phyloP scores from a whole-genome alignment of 2,329 filamentous ascomycete species.

The Sporothrix pseudoabietina region DNA sequence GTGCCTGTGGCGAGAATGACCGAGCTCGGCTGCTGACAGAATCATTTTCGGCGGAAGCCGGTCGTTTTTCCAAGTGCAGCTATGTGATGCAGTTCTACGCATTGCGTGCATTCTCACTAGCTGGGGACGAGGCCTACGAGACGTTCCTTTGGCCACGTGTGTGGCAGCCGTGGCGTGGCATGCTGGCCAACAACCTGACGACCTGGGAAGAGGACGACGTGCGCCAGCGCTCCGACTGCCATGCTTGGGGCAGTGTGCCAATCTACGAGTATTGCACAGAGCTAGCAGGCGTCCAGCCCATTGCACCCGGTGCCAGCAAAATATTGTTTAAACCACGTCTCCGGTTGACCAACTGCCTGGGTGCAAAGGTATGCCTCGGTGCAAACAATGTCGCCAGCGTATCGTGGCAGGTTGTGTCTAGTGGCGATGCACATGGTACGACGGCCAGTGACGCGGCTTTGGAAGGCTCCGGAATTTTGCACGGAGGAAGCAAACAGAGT shows the following conservation, averaged over 20 bases:
- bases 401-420: conserved; percentile 32
- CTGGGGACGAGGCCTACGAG: conserved; percentile 42
- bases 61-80: conserved; percentile 42
- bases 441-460: neutral
- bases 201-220: conserved; percentile 50
- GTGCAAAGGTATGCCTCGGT: conserved; percentile 38
- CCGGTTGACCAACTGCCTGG: conserved; percentile 34
- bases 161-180: conserved; percentile 45
- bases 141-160: conserved; percentile 39
- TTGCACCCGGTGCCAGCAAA: conserved; percentile 34
- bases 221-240: conserved; percentile 47
- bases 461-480: neutral
- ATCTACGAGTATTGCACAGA: conserved; percentile 48
- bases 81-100: conserved; percentile 48
- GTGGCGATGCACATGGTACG: neutral
- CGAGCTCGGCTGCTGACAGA: conserved; percentile 37
- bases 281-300: conserved; percentile 37
- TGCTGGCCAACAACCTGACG: conserved; percentile 44
- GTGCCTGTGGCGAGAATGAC: conserved; percentile 37
- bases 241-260: conserved; percentile 49
- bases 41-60: conserved; percentile 36
- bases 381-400: conserved; percentile 37
- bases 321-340: conserved; percentile 40
- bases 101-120: conserved; percentile 43
- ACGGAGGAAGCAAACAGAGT: neutral